Evolutionary conservation across 495 filamentous ascomycete genomes (phyloP), one percentile per base, ranked within the genome.

Genomic region (Annulohypoxylon stygium): DNA sequence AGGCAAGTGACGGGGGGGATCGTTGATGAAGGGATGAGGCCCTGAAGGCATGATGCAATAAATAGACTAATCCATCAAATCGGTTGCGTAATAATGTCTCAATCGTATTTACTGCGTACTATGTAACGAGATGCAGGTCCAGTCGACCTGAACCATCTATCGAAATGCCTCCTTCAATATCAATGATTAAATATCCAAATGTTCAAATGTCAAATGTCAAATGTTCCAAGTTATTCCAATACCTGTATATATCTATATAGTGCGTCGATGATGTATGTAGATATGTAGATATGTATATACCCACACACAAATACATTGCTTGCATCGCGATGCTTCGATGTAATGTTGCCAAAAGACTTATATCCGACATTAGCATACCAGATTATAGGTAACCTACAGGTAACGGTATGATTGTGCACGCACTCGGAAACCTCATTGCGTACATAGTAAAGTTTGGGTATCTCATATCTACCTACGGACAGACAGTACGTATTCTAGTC

Each of bases 11-110:
- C 7, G 58, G 59, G 61, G 51, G 0, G 20, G 20, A 23, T 23
- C 20, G 20, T 23, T 23, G 54, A 58, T 43, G 60, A 18, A 36
- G 61, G 30, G 47, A 45, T 70, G 10, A 23, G 20, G 20, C 20
- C 20, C 20, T 23, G 67, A 39, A 12, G 57, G 53, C 43, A 73
- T 73, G 70, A 63, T 65, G 70, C 65, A 73, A 73, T 73, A 60
- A 68, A 73, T 73, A 73, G 70, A 73, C 70, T 73, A 68, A 73
- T 73, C 26, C 54, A 14, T 65, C 53, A 53, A 69, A 73, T 68
- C 53, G 9, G 65, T 73, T 73, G 70, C 70, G 70, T 73, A 73
- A 73, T 68, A 65, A 55, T 54, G 60, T 65, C 37, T 65, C 43
- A 68, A 59, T 55, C 30, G 20, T 23, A 23, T 23, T 23, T 23